Evolutionary conservation across 768 basidiomycete genomes (phyloP), one percentile per base, ranked within the genome.

Genomic region (Termitomyces sp.): DNA sequence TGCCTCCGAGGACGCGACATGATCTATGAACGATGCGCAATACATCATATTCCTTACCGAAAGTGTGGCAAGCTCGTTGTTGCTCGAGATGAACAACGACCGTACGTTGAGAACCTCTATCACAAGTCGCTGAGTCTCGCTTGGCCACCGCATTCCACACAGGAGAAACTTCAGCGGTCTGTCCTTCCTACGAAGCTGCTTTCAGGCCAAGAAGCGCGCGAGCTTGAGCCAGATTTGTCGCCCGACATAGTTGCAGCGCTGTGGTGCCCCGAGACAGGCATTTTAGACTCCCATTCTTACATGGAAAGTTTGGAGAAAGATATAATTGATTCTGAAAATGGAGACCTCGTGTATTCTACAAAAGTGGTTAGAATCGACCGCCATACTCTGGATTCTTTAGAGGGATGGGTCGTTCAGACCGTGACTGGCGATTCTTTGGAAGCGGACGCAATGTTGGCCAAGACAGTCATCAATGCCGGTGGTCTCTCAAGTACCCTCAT

Each of bases 11-110:
- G 96, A 3, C 82, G 96, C 30, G 79, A 89, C 53, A 73, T 97
- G 62, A 79, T 98, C 61, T 98, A 98, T 66, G 76, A 86, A 24
- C 83, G 84, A 51, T 97, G 94, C 74, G 62, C 79, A 43, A 57
- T 68, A 14, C 71, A 86, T 61, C 76, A 79, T 47, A 83, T 98
- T 37, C 87, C 88, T 0, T 76, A 84, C 68, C 79, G 79, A 46
- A 90, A 88, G 69, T 83, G 85, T 0, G 93, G 95, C 40, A 99
- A 98, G 73, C 87, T 99, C 18, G 85, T 98, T 1, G 89, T 98
- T 40, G 96, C 92, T 0, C 82, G 78, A 18, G 71, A 75, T 18
- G 75, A 80, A 50, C 93, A 98, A 64, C 76, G 72, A 39, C 62
- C 77, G 0, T 96, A 96, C 70, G 80, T 98, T 39, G 77, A 88